Percentiles rank a stretch among this genome's conserved stretches.
Evolutionary conservation across 441 rosid species (phyloP).

Genomic region (Adansonia grandidieri): DNA sequence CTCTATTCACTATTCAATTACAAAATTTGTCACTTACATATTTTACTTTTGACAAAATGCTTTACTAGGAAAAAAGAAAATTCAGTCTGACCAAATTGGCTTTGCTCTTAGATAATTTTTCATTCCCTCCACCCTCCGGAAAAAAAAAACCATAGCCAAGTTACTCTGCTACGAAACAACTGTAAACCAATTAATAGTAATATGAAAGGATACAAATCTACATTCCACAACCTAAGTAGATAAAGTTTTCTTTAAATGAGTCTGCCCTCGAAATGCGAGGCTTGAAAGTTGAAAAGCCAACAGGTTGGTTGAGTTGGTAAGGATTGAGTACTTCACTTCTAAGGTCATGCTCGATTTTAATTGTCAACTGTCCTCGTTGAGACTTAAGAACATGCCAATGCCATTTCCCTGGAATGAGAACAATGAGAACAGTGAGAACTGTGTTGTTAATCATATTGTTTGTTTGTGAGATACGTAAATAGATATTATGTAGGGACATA

Average conservation of each 20-base stretch:
- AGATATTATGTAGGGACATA: neutral
- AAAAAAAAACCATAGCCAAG: neutral
- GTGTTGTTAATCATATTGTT: neutral
- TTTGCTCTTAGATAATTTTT: too few relatives aligned
- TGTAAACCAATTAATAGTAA: neutral
- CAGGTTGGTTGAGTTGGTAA: neutral
- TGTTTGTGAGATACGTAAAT: neutral
- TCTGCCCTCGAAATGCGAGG: neutral
- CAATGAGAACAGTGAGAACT: neutral
- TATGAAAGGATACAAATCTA: neutral
- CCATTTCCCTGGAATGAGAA: neutral
- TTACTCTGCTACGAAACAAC: neutral
- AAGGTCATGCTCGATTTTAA: too few relatives aligned
- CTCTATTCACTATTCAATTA: too few relatives aligned
- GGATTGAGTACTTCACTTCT: too few relatives aligned
- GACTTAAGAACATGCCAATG: too few relatives aligned
- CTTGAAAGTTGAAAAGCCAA: neutral
- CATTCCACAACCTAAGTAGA: neutral
- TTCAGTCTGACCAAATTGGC: too few relatives aligned
- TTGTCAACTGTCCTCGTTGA: too few relatives aligned
- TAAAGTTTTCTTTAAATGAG: neutral
- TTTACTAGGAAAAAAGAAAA: too few relatives aligned
- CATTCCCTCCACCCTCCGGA: too few relatives aligned
- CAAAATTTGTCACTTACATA: too few relatives aligned
- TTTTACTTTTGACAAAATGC: too few relatives aligned